These are phyloP conservation scores for Wallacemonas sp. DNA, from an alignment of 208 protist genomes.

Conservation along the genomic window DNA sequence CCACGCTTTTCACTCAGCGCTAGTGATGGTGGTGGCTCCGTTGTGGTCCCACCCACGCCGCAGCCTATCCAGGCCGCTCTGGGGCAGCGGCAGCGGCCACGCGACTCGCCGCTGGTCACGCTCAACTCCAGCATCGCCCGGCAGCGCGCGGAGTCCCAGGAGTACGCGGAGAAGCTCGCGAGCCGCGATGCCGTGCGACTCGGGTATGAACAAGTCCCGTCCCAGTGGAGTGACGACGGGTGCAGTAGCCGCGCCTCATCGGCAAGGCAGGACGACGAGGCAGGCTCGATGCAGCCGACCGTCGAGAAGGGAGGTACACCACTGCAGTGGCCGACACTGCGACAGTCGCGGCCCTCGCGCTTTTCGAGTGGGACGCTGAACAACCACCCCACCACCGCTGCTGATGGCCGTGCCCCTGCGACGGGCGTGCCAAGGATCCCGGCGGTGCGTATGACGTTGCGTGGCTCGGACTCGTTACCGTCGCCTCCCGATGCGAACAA, in stretches of 20 bases:
- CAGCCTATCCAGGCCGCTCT: background rate
- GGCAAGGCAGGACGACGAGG: too few species aligned
- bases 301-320: constrained; percentile 10
- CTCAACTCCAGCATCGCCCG: background rate
- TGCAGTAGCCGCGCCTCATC: too few species aligned
- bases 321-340: constrained; percentile 16
- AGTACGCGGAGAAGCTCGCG: background rate
- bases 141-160: constrained; percentile 1
- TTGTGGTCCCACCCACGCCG: background rate
- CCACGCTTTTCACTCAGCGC: constrained; percentile 6
- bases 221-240: background rate
- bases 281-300: too few species aligned
- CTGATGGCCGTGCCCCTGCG: too few species aligned
- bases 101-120: background rate
- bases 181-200: constrained; percentile 9
- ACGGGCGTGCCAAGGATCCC: too few species aligned
- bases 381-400: too few species aligned
- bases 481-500: too few species aligned
- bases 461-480: too few species aligned
- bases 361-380: constrained; percentile 1
- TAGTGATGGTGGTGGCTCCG: background rate
- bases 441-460: too few species aligned
- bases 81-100: too few species aligned
- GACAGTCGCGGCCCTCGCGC: background rate
- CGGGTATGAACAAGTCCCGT: background rate